Conservation (phyloP, 1,284 basidiomycete genomes). For the Termitomyces sp. region DNA sequence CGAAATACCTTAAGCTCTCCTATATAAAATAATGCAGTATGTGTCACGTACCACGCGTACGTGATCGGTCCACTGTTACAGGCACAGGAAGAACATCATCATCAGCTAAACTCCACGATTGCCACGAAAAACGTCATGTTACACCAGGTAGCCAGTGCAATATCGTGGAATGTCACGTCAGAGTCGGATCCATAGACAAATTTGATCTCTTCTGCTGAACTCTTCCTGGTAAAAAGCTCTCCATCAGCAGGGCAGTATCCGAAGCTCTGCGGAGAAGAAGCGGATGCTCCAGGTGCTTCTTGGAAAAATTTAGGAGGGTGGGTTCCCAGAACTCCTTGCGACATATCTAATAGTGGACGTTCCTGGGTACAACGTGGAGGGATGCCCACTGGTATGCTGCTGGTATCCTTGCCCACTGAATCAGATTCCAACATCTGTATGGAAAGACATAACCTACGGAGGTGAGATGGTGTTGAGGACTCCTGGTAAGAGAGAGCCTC, state of each 20-base stretch:
- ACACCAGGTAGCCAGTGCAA: conserved; percentile 63
- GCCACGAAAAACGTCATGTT: conserved; percentile 69
- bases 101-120: conserved; percentile 62
- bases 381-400: conserved; percentile 63
- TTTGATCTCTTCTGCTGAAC: conserved; percentile 64
- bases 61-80: no score
- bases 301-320: conserved; percentile 57
- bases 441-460: conserved; percentile 26
- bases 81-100: conserved; percentile 80
- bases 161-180: conserved; percentile 49
- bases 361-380: conserved; percentile 39
- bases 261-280: conserved; percentile 42
- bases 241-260: conserved; percentile 71
- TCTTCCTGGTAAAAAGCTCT: conserved; percentile 50
- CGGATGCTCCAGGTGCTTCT: conserved; percentile 41
- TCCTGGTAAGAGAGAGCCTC: conserved; percentile 33
- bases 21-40: background rate
- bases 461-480: conserved; percentile 37
- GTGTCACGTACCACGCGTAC: conserved; percentile 47
- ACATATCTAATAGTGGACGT: conserved; percentile 67
- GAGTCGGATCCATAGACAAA: conserved; percentile 47
- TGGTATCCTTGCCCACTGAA: conserved; percentile 50
- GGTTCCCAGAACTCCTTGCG: conserved; percentile 70
- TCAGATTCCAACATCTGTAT: background rate
- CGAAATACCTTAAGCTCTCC: conserved; percentile 57